A percentile compares a stretch with the other conserved stretches of the same genome.
Evolutionary conservation across 371 early-diverging fungal species (phyloP).

Genomic region (Mucor piriformis): DNA sequence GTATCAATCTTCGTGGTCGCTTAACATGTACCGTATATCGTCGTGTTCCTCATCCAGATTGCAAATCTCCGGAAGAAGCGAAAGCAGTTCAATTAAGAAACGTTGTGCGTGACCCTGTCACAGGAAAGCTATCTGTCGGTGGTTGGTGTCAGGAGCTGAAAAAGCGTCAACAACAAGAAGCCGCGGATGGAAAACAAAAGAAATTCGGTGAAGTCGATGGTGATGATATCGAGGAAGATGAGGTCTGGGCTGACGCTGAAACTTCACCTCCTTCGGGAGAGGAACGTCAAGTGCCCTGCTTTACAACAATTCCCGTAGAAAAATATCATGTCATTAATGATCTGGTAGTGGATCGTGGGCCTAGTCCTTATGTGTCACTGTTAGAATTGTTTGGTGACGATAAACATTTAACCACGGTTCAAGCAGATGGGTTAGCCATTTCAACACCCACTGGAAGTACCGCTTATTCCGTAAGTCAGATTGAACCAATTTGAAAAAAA

Average conservation of each 20-base stretch:
- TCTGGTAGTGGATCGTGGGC: constrained; percentile 89
- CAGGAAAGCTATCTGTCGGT: constrained; percentile 51
- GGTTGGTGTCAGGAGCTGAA: constrained; percentile 37
- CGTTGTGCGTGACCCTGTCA: constrained; percentile 45
- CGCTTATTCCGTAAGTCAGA: constrained; percentile 82
- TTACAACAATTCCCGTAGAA: constrained; percentile 53
- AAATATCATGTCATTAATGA: constrained; percentile 79
- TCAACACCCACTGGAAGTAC: constrained; percentile 98
- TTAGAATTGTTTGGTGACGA: constrained; percentile 93
- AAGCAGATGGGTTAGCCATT: constrained; percentile 91
- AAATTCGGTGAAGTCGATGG: constrained; percentile 56
- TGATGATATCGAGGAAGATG: constrained; percentile 14
- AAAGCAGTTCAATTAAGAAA: constrained; percentile 38
- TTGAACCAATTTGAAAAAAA: no score
- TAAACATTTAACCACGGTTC: constrained; percentile 80
- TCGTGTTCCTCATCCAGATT: constrained; percentile 39
- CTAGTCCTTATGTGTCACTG: constrained; percentile 85
- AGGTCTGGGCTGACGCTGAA: background rate
- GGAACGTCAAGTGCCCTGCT: constrained; percentile 47
- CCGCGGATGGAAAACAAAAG: constrained; percentile 23
- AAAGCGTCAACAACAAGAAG: constrained; percentile 2
- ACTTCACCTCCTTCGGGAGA: constrained; percentile 13
- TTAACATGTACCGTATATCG: constrained; percentile 84
- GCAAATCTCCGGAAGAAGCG: constrained; percentile 17
- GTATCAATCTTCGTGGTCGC: constrained; percentile 88